A percentile compares a stretch with the other conserved stretches of the same genome.
Evolutionary conservation across 2,329 filamentous ascomycete genomes (phyloP).

Genomic region (Capronia coronata): DNA sequence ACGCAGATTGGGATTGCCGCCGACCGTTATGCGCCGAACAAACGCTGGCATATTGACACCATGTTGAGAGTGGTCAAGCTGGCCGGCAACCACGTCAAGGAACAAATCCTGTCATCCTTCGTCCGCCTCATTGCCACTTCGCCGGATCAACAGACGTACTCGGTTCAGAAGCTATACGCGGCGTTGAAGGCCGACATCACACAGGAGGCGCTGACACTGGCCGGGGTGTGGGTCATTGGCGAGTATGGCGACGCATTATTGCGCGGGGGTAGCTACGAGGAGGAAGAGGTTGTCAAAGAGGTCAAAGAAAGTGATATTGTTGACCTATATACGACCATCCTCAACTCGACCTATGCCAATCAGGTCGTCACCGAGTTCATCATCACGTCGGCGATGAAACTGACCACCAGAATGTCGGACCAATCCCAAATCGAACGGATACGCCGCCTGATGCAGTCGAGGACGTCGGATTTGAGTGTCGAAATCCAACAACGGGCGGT

Average conservation of each 20-base stretch:
- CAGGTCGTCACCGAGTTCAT: slow-evolving; percentile 94
- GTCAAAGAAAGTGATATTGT: slow-evolving; percentile 86
- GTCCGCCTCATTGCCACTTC: slow-evolving; percentile 92
- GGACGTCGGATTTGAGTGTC: slow-evolving; percentile 83
- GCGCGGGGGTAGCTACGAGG: slow-evolving; percentile 82
- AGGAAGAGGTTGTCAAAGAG: slow-evolving; percentile 76
- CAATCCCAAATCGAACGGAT: slow-evolving; percentile 80
- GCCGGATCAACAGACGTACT: slow-evolving; percentile 90
- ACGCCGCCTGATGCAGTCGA: slow-evolving; percentile 65
- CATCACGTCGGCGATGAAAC: slow-evolving; percentile 86
- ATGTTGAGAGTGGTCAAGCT: slow-evolving; percentile 91
- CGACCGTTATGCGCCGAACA: slow-evolving; percentile 91
- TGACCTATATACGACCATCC: slow-evolving; percentile 83
- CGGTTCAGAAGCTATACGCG: slow-evolving; percentile 87
- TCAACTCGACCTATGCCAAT: slow-evolving; percentile 90
- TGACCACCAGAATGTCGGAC: slow-evolving; percentile 81
- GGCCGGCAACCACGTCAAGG: slow-evolving; percentile 94
- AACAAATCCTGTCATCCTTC: slow-evolving; percentile 95
- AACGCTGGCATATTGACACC: slow-evolving; percentile 97
- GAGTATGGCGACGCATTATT: slow-evolving; percentile 93
- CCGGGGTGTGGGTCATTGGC: slow-evolving; percentile 94
- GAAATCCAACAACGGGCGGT: slow-evolving; percentile 95
- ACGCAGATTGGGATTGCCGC: slow-evolving; percentile 96
- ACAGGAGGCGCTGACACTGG: slow-evolving; percentile 88
- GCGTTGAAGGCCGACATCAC: slow-evolving; percentile 94